phyloP scores from a whole-genome alignment of 2,329 filamentous ascomycete species.

The Mollisiaceae sp. region DNA sequence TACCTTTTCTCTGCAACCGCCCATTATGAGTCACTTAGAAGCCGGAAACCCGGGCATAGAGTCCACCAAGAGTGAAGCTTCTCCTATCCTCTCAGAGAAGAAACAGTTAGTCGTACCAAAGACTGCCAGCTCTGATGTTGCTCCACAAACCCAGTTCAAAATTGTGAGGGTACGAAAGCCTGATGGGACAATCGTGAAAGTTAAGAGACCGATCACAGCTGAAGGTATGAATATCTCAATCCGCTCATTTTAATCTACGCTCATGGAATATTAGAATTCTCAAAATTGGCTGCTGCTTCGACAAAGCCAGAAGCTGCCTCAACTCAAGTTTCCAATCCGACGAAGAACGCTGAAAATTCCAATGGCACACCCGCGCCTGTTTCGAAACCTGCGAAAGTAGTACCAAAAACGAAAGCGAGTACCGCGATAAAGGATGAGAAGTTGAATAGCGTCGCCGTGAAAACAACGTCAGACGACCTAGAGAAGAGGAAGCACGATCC shows the following conservation, averaged over 20 bases:
- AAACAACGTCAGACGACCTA: no score
- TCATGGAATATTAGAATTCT: background rate
- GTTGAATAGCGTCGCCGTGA: no score
- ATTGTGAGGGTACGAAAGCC: constrained; percentile 19
- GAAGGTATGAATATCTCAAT: background rate
- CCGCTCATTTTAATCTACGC: background rate
- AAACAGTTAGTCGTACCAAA: background rate
- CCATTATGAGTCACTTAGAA: no score
- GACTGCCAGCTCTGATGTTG: background rate
- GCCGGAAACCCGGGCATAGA: no score
- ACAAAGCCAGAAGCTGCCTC: background rate
- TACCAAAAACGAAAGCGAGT: background rate
- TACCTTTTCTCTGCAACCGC: no score
- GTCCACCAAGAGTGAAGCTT: no score
- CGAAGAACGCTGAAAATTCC: background rate
- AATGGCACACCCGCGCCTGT: background rate
- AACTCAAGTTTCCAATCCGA: background rate
- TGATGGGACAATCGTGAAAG: constrained; percentile 21
- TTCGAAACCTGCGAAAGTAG: background rate
- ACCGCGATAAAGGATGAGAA: background rate
- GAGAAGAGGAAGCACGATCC: no score
- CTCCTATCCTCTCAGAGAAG: background rate
- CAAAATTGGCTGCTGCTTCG: background rate
- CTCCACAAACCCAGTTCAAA: constrained; percentile 8
- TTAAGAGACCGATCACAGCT: constrained; percentile 13